These are phyloP conservation scores for Ceratobasidium papillatum DNA, from an alignment of 1,284 basidiomycete genomes.

Conservation along the genomic window DNA sequence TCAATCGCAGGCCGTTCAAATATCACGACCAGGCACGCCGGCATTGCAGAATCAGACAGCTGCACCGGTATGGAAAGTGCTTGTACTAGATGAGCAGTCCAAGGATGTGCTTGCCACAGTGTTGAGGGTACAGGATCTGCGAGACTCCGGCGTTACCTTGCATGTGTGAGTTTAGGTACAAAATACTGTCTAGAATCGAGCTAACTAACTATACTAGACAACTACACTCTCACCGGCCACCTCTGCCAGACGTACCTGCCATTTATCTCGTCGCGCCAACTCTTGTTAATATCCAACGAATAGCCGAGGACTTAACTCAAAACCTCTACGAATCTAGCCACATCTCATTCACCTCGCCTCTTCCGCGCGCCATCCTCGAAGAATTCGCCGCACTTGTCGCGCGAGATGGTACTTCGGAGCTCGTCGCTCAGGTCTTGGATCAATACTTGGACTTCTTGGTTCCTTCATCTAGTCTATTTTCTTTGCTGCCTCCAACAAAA, in stretches of 20 bases:
- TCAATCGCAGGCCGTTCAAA: constrained; percentile 15
- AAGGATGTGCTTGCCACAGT: constrained; percentile 97
- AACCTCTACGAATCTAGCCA: constrained; percentile 92
- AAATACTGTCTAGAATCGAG: background rate
- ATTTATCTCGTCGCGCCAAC: constrained; percentile 97
- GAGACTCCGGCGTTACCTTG: constrained; percentile 95
- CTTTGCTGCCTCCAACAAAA: constrained; percentile 68
- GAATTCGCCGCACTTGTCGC: constrained; percentile 93
- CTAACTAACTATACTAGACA: constrained; percentile 64
- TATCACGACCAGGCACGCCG: constrained; percentile 25
- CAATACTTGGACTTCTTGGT: constrained; percentile 98
- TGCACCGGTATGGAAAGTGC: constrained; percentile 94
- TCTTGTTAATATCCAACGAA: constrained; percentile 83
- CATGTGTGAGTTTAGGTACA: constrained; percentile 77
- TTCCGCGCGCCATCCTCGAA: constrained; percentile 89
- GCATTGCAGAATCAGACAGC: constrained; percentile 54
- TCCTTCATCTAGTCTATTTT: constrained; percentile 94
- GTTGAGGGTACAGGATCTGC: constrained; percentile 92
- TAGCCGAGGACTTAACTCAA: constrained; percentile 74
- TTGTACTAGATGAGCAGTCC: constrained; percentile 93
- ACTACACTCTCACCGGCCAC: constrained; percentile 87
- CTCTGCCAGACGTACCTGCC: constrained; percentile 94
- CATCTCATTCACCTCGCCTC: constrained; percentile 93
- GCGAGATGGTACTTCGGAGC: constrained; percentile 82
- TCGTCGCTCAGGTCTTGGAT: constrained; percentile 87